Conservation (phyloP, 2,329 filamentous ascomycete genomes). For the Leptographium radiaticola region DNA sequence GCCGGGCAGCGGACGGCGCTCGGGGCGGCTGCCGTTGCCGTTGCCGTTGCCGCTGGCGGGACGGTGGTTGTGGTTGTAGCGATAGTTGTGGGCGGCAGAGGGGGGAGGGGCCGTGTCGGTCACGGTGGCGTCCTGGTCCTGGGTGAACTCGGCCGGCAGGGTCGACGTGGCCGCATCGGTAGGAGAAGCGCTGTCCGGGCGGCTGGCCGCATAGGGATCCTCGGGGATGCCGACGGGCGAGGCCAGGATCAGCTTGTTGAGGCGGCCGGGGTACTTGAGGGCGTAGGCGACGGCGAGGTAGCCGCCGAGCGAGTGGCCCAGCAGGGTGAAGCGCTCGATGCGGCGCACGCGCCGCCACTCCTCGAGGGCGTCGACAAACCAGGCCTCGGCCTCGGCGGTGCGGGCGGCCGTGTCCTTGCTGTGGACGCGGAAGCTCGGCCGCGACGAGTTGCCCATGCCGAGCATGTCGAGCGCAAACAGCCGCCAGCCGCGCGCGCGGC, state of each 20-base stretch:
- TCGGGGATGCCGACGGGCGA: slow-evolving; percentile 92
- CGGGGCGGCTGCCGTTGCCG: slow-evolving; percentile 9
- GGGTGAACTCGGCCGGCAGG: slow-evolving; percentile 63
- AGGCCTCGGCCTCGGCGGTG: slow-evolving; percentile 80
- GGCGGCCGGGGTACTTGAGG: slow-evolving; percentile 82
- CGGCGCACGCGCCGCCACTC: slow-evolving; percentile 86
- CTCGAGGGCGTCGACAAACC: slow-evolving; percentile 92
- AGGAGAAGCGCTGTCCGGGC: slow-evolving; percentile 49
- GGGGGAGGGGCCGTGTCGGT: slow-evolving; percentile 12
- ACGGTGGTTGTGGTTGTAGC: slow-evolving; percentile 18
- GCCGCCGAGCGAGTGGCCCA: slow-evolving; percentile 87
- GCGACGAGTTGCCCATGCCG: slow-evolving; percentile 81
- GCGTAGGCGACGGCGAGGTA: slow-evolving; percentile 94
- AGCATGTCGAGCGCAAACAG: slow-evolving; percentile 90
- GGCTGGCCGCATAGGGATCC: slow-evolving; percentile 77
- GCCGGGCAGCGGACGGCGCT: slow-evolving; percentile 51
- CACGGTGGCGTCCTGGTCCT: slow-evolving; percentile 45
- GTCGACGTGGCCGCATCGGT: slow-evolving; percentile 36
- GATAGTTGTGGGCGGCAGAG: slow-evolving; percentile 16
- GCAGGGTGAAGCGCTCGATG: slow-evolving; percentile 83
- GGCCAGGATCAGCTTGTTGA: slow-evolving; percentile 93
- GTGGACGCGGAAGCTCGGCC: slow-evolving; percentile 72
- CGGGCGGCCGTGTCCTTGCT: slow-evolving; percentile 73
- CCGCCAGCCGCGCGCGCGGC: slow-evolving; percentile 67
- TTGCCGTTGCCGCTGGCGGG: not conserved